Conservation (phyloP, 495 filamentous ascomycete species). For the Aspergillus ostianus region DNA sequence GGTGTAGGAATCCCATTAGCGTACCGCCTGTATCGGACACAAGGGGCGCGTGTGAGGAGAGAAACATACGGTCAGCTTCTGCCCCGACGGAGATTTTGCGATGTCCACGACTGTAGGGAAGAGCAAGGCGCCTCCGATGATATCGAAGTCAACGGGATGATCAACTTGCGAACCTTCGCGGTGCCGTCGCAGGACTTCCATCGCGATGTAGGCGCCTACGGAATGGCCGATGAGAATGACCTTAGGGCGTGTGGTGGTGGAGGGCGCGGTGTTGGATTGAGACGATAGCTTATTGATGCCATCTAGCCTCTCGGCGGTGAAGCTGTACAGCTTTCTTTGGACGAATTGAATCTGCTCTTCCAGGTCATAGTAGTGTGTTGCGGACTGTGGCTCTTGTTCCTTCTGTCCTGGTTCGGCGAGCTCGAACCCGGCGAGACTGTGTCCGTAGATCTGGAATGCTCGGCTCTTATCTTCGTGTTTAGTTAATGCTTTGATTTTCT, state of each 20-base stretch:
- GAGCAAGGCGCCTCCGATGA: conserved; percentile 63
- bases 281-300: not conserved
- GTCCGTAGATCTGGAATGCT: conserved; percentile 56
- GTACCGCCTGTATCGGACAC: not conserved
- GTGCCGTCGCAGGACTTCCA: conserved; percentile 65
- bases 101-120: conserved; percentile 81
- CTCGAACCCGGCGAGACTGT: conserved; percentile 72
- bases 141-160: conserved; percentile 36
- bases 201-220: conserved; percentile 73
- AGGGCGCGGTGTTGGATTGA: not conserved
- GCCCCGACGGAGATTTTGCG: conserved; percentile 61
- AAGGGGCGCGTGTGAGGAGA: not conserved
- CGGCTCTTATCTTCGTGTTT: not conserved
- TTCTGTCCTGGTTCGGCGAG: not conserved
- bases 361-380: conserved; percentile 35
- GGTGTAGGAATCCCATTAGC: not conserved
- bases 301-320: conserved; percentile 6
- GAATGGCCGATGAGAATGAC: conserved; percentile 83
- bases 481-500: conserved; percentile 7
- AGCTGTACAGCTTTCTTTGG: conserved; percentile 30
- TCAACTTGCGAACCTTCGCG: conserved; percentile 19
- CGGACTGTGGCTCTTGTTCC: conserved; percentile 2
- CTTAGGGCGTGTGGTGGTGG: conserved; percentile 24
- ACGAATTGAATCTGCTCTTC: conserved; percentile 60
- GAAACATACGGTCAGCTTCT: conserved; percentile 49